Percentiles rank a stretch among this genome's conserved stretches.
Evolutionary conservation across 78 protist genomes (phyloP).

Genomic region (Goniomonas avonlea): DNA sequence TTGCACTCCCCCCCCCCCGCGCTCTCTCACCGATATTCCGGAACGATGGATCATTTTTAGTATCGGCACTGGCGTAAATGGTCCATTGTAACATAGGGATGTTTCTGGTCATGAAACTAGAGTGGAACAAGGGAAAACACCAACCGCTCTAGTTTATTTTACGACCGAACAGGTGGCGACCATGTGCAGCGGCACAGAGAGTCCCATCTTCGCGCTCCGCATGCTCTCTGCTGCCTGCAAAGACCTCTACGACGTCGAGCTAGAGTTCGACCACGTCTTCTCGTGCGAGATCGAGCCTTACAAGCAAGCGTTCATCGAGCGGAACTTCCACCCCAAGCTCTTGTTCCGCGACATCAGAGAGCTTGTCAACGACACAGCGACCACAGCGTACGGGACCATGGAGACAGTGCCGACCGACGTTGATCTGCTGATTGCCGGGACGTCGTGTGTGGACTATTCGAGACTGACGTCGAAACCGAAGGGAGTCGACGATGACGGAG

Average conservation of each 20-base stretch:
- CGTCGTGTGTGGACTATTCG: constrained; percentile 32
- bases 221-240: neutral
- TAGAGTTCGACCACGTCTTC: constrained; percentile 30
- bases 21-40: neutral
- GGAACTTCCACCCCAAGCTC: constrained; percentile 32
- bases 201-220: constrained; percentile 34
- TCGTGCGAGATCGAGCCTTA: constrained; percentile 44
- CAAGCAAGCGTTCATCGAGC: constrained; percentile 45
- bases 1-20: neutral
- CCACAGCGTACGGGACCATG: constrained; percentile 37
- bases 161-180: constrained; percentile 2
- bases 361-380: constrained; percentile 22
- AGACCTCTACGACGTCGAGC: neutral
- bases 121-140: too few species aligned
- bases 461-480: constrained; percentile 2
- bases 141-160: too few species aligned
- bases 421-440: constrained; percentile 39
- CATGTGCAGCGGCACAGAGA: constrained; percentile 40
- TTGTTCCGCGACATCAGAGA: constrained; percentile 44
- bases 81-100: too few species aligned
- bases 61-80: too few species aligned
- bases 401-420: constrained; percentile 17
- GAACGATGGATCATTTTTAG: too few species aligned
- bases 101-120: too few species aligned
- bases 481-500: constrained; percentile 27